These are phyloP conservation scores for Sporothrix protearum DNA, from an alignment of 2,329 filamentous ascomycete species.

Conservation along the genomic window DNA sequence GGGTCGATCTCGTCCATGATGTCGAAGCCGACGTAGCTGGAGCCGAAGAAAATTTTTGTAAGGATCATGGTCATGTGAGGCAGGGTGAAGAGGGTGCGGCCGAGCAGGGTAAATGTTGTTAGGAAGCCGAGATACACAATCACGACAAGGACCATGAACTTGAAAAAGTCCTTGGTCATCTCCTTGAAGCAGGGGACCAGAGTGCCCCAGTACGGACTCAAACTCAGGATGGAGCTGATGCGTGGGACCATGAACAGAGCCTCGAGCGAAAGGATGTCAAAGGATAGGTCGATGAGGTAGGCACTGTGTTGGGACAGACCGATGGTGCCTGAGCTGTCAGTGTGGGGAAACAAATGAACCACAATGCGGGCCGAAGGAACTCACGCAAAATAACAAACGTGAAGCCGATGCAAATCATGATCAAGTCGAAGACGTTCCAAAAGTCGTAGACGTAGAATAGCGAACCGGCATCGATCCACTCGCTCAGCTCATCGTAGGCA, in stretches of 20 bases:
- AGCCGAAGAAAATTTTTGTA: slow-evolving; percentile 78
- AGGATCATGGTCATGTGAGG: slow-evolving; percentile 70
- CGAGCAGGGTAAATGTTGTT: slow-evolving; percentile 77
- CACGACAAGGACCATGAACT: slow-evolving; percentile 71
- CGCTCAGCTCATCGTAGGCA: slow-evolving; percentile 80
- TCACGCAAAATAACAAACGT: slow-evolving; percentile 47
- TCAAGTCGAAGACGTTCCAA: slow-evolving; percentile 71
- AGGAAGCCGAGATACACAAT: slow-evolving; percentile 85
- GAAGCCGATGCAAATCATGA: slow-evolving; percentile 68
- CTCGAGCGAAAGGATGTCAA: slow-evolving; percentile 85
- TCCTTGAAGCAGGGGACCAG: slow-evolving; percentile 86
- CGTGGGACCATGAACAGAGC: slow-evolving; percentile 86
- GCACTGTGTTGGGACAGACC: slow-evolving; percentile 60
- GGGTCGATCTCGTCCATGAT: slow-evolving; percentile 59
- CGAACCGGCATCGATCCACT: slow-evolving; percentile 80
- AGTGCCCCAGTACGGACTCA: slow-evolving; percentile 88
- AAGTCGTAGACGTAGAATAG: slow-evolving; percentile 82
- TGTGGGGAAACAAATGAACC: not conserved
- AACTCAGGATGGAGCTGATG: slow-evolving; percentile 79
- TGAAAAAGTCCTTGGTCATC: slow-evolving; percentile 90
- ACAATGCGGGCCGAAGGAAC: not conserved
- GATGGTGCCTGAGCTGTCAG: slow-evolving; percentile 41
- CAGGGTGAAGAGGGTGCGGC: slow-evolving; percentile 64
- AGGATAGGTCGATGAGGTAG: slow-evolving; percentile 70
- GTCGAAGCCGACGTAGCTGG: slow-evolving; percentile 70